These are phyloP conservation scores for Eucalyptus fibrosa DNA, from an alignment of 345 rosid species.

Conservation along the genomic window DNA sequence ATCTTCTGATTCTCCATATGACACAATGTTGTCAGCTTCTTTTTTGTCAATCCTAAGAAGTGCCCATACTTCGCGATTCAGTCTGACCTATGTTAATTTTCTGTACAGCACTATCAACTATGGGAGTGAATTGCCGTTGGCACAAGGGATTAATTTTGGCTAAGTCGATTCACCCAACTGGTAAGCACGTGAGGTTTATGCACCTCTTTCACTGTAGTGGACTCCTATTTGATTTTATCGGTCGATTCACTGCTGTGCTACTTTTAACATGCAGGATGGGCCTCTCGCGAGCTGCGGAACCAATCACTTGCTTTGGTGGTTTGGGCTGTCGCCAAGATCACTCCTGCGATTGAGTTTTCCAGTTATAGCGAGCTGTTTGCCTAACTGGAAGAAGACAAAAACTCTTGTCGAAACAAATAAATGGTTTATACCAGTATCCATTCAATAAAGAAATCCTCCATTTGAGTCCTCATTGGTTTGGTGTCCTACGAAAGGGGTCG, in stretches of 20 bases:
- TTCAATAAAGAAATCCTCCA: background rate
- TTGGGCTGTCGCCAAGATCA: background rate
- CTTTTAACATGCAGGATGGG: background rate
- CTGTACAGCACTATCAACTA: slow-evolving; percentile 78
- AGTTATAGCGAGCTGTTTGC: background rate
- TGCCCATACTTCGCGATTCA: background rate
- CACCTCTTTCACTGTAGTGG: background rate
- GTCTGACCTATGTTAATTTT: background rate
- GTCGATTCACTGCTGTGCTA: background rate
- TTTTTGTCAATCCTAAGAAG: background rate
- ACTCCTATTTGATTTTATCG: background rate
- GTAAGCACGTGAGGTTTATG: background rate
- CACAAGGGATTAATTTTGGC: slow-evolving; percentile 96
- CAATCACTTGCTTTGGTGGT: background rate
- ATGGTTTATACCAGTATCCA: background rate
- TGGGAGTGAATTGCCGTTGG: slow-evolving; percentile 85
- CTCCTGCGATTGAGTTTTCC: background rate
- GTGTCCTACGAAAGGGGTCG: background rate
- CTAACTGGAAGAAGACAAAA: background rate
- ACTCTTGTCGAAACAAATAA: background rate
- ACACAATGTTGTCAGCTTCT: background rate
- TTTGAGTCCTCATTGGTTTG: background rate
- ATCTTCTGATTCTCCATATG: background rate
- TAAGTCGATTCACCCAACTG: slow-evolving; percentile 3
- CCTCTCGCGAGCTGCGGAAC: background rate